Percentiles rank a stretch among this genome's conserved stretches.
These are phyloP conservation scores for Monilinia fructicola DNA, from an alignment of 2,329 filamentous ascomycete genomes.

Conservation along the genomic window DNA sequence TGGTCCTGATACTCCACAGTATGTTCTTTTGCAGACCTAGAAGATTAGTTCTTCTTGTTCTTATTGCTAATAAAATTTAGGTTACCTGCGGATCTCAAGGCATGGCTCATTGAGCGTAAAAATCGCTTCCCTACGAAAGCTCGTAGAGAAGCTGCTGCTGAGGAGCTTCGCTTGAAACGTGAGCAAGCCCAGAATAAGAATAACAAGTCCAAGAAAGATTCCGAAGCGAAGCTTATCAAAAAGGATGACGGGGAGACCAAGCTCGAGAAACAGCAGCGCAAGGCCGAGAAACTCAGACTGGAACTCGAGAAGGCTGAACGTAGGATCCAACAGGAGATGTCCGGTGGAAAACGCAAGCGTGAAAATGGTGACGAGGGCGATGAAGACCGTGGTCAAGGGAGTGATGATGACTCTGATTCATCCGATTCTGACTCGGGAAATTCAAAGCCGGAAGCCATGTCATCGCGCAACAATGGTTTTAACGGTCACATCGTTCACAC, in stretches of 20 bases:
- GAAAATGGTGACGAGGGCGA: constrained; percentile 67
- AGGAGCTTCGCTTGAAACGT: constrained; percentile 44
- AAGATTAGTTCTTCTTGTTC: constrained; percentile 38
- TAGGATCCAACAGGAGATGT: constrained; percentile 42
- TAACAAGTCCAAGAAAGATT: constrained; percentile 37
- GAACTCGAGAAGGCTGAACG: constrained; percentile 68
- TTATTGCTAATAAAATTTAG: constrained; percentile 37
- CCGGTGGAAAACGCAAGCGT: constrained; percentile 66
- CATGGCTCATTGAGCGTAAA: constrained; percentile 79
- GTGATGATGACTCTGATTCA: constrained; percentile 36
- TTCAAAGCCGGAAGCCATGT: constrained; percentile 58
- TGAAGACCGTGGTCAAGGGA: constrained; percentile 50
- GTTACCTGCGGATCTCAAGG: constrained; percentile 64
- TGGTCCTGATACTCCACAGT: constrained; percentile 42
- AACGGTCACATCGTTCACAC: constrained; percentile 28
- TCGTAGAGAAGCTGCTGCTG: constrained; percentile 63
- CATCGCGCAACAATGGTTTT: constrained; percentile 46
- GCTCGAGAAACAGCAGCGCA: constrained; percentile 54
- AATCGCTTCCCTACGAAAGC: constrained; percentile 78
- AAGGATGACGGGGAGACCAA: constrained; percentile 54
- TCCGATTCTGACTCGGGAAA: constrained; percentile 53
- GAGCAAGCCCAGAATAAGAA: constrained; percentile 36
- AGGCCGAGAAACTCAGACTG: constrained; percentile 61
- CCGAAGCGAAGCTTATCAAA: constrained; percentile 39
- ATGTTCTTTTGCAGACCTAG: constrained; percentile 36